Percentiles rank a stretch among this genome's conserved stretches.
Conservation (phyloP, 257 asterid genomes). For the Solanum sitiens region DNA sequence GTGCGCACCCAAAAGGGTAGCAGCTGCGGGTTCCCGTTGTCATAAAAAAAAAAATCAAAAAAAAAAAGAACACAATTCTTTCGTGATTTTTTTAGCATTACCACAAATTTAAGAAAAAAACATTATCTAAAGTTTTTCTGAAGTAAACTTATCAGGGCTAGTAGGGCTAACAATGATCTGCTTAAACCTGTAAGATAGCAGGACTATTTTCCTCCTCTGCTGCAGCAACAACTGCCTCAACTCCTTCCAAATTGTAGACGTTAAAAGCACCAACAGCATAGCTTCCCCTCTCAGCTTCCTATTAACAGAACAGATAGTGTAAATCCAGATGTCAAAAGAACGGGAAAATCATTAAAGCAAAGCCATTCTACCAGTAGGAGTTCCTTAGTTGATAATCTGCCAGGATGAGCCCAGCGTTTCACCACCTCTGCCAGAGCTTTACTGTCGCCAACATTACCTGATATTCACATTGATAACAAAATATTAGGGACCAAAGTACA, state of each 20-base stretch:
- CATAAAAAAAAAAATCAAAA: background rate
- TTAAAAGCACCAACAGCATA: conserved; percentile 96
- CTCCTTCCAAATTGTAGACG: conserved; percentile 88
- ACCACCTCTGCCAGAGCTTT: conserved; percentile 88
- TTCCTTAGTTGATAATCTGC: conserved; percentile 68
- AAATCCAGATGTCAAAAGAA: conserved; percentile 4
- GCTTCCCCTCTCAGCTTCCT: conserved; percentile 87
- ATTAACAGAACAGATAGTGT: conserved; percentile 11
- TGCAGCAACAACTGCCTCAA: conserved; percentile 91
- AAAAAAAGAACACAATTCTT: background rate
- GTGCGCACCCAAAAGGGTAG: too few species aligned
- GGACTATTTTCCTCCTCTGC: conserved; percentile 88
- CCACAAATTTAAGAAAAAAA: background rate
- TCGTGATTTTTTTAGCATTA: background rate
- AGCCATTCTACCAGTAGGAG: conserved; percentile 60
- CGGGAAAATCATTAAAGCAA: background rate
- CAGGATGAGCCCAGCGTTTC: conserved; percentile 59
- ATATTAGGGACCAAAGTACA: background rate
- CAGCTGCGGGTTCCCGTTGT: too few species aligned
- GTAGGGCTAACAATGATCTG: background rate
- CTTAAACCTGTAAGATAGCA: conserved; percentile 87
- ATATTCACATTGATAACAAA: conserved; percentile 9
- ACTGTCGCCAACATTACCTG: conserved; percentile 95
- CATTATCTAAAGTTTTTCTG: background rate
- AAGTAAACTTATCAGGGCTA: background rate